A percentile compares a stretch with the other conserved stretches of the same genome.
Evolutionary conservation across 495 filamentous ascomycete species (phyloP).

Genomic region (Lentithecium fluviatile): DNA sequence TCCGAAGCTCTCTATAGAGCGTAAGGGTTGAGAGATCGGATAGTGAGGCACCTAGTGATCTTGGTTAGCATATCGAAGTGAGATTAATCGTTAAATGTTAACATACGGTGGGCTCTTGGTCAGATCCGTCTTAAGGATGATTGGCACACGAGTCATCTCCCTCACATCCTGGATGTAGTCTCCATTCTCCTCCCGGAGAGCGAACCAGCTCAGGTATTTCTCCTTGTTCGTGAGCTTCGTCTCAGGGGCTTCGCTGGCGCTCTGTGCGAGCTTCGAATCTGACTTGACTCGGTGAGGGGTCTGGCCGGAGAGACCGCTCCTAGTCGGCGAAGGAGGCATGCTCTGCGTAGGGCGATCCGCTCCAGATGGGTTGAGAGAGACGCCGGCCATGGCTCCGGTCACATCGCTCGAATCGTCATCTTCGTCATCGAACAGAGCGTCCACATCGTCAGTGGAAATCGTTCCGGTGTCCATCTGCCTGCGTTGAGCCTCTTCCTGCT

Average conservation of each 20-base stretch:
- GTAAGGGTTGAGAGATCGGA: constrained; percentile 95
- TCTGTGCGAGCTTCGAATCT: constrained; percentile 82
- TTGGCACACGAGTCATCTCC: constrained; percentile 94
- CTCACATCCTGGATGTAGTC: constrained; percentile 97
- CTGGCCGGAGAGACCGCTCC: constrained; percentile 66
- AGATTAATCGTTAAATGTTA: background rate
- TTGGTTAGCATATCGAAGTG: constrained; percentile 16
- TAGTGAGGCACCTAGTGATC: constrained; percentile 79
- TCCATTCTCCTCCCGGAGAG: constrained; percentile 84
- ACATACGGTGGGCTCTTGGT: constrained; percentile 98
- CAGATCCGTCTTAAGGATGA: constrained; percentile 96
- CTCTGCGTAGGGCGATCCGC: constrained; percentile 83
- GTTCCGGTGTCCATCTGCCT: constrained; percentile 91
- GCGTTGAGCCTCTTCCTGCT: constrained; percentile 80
- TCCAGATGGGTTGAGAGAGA: constrained; percentile 65
- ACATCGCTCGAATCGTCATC: constrained; percentile 76
- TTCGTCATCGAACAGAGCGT: constrained; percentile 91
- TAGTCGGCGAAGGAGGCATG: constrained; percentile 88
- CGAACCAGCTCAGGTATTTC: constrained; percentile 89
- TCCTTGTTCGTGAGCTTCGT: constrained; percentile 86
- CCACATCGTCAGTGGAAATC: constrained; percentile 83
- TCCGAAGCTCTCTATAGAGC: constrained; percentile 59
- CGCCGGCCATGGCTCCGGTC: constrained; percentile 79
- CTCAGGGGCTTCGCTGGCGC: constrained; percentile 67
- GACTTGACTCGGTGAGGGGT: constrained; percentile 84